Base-by-base conservation (phyloP, 2,329 filamentous ascomycete species). In the Sclerotinia borealis region DNA sequence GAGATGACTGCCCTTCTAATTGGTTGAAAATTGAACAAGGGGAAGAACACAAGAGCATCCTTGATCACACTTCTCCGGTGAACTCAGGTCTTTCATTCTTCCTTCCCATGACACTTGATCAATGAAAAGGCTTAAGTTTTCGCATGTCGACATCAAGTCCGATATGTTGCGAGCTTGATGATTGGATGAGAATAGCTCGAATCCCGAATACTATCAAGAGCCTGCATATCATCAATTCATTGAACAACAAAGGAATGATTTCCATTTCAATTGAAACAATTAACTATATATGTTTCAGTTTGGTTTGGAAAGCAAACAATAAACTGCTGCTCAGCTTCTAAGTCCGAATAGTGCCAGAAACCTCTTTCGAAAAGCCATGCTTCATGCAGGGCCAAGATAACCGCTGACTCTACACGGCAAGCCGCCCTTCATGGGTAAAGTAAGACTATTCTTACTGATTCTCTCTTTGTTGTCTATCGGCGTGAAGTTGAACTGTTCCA, bases 371-470 rank as follows among this genome's bases (percentile, higher is more conserved):
- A 22, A 11, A 27, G n/a, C 5, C 9, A 17, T 59, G 13, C 3
- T 59, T 56, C 11, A 43, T 43, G 25, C 41, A 59, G 29, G 25
- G 27, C 15, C n/a, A 48, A 48, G 15, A 22, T 36, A 36, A 27
- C n/a, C 17, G 39, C 15, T 27, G n/a, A 61, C 34, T 39, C 31
- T 41, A 63, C 70, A 73, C 6, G 83, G 84, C 65, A 88, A 71
- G 0, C 85, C 85, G 2, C 79, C 84, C 60, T 85, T 77, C 85
- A 88, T 88, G 0, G 85, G 85, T 67, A 88, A 70, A 4, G 85
- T 88, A 55, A 88, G 74, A 67, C 85, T 87, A 56, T 81, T 86
- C 74, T 81, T 82, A 69, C 83, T 86, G 22, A 79, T 76, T 67
- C 83, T 79, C 69, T 84, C 79, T 43, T 67, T 68, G 1, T 68